Evolutionary conservation across 1,284 basidiomycete genomes (phyloP), one percentile per base, ranked within the genome.

Genomic region (Phellinidium pouzarii): DNA sequence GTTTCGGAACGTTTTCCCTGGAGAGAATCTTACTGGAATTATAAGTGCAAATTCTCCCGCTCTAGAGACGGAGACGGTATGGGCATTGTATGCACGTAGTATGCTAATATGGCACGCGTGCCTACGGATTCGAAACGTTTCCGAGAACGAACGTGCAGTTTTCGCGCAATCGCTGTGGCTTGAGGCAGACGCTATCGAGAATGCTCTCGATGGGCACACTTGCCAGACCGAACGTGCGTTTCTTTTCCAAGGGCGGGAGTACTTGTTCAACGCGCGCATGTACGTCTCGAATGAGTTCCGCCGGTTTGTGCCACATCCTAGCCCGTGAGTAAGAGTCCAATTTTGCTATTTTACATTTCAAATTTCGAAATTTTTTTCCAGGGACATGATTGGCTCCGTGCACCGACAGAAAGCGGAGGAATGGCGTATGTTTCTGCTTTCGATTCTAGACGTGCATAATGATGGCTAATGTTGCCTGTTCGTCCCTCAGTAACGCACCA

Each of bases 401-500:
- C 74, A 81, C 57, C 74, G 80, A 20, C 65, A 67, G 54, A 86
- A 86, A 62, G 81, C 83, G 5, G 77, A 80, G 60, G 82, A 86
- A 64, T 88, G 85, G 86, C 66, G 85, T 87, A 73, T 62, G 83
- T 76, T n/a, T n/a, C n/a, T n/a, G n/a, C n/a, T n/a, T n/a, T n/a
- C n/a, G n/a, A n/a, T n/a, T n/a, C n/a, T n/a, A n/a, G n/a, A n/a
- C n/a, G n/a, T n/a, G n/a, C n/a, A n/a, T n/a, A n/a, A n/a, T n/a
- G n/a, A 2, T 27, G 8, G 37, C 54, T 58, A 54, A 23, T 56
- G 46, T 44, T 47, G 23, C 45, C 54, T 50, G 48, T 31, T 37
- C n/a, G 7, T n/a, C n/a, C 7, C 3, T 11, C 60, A 87, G 85
- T 88, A 55, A 71, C 64, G 4, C 82, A 84, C 61, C 84, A 88